Evolutionary conservation across 371 early-diverging fungal genomes (phyloP).

Genomic region (Actinomucor elegans): DNA sequence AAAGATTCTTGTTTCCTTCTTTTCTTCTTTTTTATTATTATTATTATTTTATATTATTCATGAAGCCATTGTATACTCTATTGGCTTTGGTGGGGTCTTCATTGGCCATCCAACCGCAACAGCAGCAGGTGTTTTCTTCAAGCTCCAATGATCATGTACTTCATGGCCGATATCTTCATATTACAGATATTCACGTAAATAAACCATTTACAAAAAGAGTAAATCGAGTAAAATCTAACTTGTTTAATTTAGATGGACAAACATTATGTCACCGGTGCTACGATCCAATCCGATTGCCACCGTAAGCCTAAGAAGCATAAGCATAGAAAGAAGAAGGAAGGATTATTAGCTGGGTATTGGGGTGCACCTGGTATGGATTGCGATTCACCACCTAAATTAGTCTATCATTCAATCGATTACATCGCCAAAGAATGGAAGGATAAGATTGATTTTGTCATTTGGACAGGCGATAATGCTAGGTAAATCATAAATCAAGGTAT

Average conservation of each 20-base stretch:
- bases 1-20: not conserved
- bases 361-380: constrained; percentile 67
- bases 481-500: too few species aligned
- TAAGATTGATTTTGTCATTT: constrained; percentile 70
- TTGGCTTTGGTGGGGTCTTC: not conserved
- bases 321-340: constrained; percentile 17
- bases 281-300: constrained; percentile 63
- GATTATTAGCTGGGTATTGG: constrained; percentile 44
- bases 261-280: constrained; percentile 50
- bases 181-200: constrained; percentile 71
- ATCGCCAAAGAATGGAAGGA: constrained; percentile 52
- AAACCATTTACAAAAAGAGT: not conserved
- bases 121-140: constrained; percentile 14
- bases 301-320: constrained; percentile 23
- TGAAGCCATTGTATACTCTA: constrained; percentile 8
- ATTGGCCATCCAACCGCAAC: not conserved
- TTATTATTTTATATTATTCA: not conserved
- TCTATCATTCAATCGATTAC: constrained; percentile 64
- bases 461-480: constrained; percentile 79
- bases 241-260: constrained; percentile 42
- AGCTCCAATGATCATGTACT: not conserved
- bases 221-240: not conserved
- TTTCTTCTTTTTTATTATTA: not conserved
- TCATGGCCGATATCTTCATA: constrained; percentile 60
- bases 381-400: constrained; percentile 62